Evolutionary conservation across 2,329 filamentous ascomycete species (phyloP), one percentile per base, ranked within the genome.

Genomic region (Thielaviopsis punctulata): DNA sequence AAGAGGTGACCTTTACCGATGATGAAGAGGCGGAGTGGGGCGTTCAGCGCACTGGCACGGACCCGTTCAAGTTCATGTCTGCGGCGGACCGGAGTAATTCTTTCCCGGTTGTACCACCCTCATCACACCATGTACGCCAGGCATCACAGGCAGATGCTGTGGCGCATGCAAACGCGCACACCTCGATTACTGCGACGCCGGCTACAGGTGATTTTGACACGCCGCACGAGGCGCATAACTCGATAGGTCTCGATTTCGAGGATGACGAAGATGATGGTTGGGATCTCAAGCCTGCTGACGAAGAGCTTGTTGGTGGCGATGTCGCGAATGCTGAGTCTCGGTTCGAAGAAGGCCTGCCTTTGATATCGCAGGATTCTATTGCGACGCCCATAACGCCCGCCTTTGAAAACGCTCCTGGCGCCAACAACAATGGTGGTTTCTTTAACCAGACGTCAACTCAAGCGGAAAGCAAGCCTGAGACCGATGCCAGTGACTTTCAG

Each of bases 341-440:
- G 45, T 86, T 74, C 57, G 81, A 84, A 54, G 83, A 87, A 65
- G 82, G 82, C 0, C 55, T 86, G 4, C 82, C 82, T 1, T 64
- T 87, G 55, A 77, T 78, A 48, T 52, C 61, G 15, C 27, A 25
- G 22, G 44, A 45, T n/a, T 15, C 1, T 15, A 22, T 24, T 24
- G 4, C 44, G 3, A n/a, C 22, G 44, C 22, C 27, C 13, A 33
- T 23, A 18, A 49, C 55, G n/a, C 52, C 48, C 21, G 39, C 64
- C 52, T 59, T 64, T 23, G 62, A 64, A 13, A 24, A 33, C n/a
- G 49, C 41, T 9, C 52, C 52, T 47, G 48, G n/a, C 4, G 15
- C 7, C 18, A 43, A 47, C 6, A 27, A 45, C n/a, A 9, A 21
- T 1, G 71, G 69, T 25, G 77, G 79, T 56, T 86, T 86, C 58